Percentiles rank a stretch among this genome's conserved stretches.
phyloP scores from a whole-genome alignment of 2,329 filamentous ascomycete genomes.

The Amauroascus verrucosus region DNA sequence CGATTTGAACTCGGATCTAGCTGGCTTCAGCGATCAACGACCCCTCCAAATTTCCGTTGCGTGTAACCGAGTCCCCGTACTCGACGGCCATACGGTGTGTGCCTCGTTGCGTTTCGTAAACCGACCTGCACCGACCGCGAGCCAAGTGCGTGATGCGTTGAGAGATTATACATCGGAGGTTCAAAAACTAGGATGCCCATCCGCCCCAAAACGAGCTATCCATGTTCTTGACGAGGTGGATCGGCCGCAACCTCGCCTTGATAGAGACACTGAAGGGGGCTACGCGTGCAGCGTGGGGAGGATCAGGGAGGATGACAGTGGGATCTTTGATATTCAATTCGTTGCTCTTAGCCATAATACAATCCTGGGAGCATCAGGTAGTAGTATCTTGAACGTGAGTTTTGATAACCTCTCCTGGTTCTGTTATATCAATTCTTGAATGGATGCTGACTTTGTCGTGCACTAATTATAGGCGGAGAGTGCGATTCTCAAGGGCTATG shows the following conservation, averaged over 20 bases:
- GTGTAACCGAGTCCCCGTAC: conserved; percentile 16
- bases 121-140: conserved; percentile 9
- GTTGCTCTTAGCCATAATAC: conserved; percentile 46
- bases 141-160: conserved; percentile 12
- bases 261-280: conserved; percentile 13
- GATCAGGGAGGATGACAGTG: conserved; percentile 42
- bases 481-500: conserved; percentile 41
- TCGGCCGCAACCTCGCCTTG: conserved; percentile 16
- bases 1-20: not conserved
- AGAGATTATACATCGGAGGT: conserved; percentile 14
- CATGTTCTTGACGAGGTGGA: conserved; percentile 15
- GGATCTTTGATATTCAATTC: conserved; percentile 46
- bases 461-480: conserved; percentile 28
- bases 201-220: conserved; percentile 15
- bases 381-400: conserved; percentile 41
- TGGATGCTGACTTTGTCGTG: not conserved
- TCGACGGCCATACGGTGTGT: conserved; percentile 15
- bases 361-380: conserved; percentile 44
- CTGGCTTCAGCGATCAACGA: conserved; percentile 7
- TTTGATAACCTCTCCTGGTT: not conserved
- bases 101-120: conserved; percentile 15
- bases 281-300: conserved; percentile 37
- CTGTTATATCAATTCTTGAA: not conserved
- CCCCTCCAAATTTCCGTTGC: conserved; percentile 13
- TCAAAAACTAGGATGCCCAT: conserved; percentile 13